phyloP scores from a whole-genome alignment of 164 flowering plant genomes.

The Vitis rupestris region DNA sequence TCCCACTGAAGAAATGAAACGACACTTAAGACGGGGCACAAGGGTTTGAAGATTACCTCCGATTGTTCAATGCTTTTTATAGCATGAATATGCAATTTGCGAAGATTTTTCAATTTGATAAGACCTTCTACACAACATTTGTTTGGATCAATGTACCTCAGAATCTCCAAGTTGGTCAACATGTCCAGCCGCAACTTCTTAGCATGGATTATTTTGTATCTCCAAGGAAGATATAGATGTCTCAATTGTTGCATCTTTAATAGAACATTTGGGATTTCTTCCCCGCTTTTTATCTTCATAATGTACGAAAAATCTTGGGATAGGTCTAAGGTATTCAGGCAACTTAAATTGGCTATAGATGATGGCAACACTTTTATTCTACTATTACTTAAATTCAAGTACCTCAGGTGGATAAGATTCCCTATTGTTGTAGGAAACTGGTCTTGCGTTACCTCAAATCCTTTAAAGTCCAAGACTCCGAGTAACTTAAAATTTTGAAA shows the following conservation, averaged over 20 bases:
- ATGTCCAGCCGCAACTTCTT: constrained; percentile 9
- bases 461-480: constrained; percentile 7
- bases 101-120: constrained; percentile 7
- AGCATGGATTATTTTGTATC: too few relatives aligned
- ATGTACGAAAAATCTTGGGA: neutral
- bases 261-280: constrained; percentile 9
- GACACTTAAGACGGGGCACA: neutral
- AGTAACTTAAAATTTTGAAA: constrained; percentile 10
- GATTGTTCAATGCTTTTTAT: neutral
- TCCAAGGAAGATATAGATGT: constrained; percentile 3
- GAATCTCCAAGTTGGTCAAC: constrained; percentile 20
- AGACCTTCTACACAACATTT: constrained; percentile 6
- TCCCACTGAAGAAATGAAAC: neutral
- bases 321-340: constrained; percentile 15
- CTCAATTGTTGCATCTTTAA: constrained; percentile 21
- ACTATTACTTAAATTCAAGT: constrained; percentile 9
- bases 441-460: neutral
- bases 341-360: constrained; percentile 14
- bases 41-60: neutral
- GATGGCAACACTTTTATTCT: constrained; percentile 4
- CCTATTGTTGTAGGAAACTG: constrained; percentile 10
- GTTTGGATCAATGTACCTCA: neutral
- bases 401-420: constrained; percentile 25
- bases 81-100: neutral
- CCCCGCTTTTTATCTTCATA: too few relatives aligned